Evolutionary conservation across 345 rosid species (phyloP).

Genomic region (Populus pruinosa): DNA sequence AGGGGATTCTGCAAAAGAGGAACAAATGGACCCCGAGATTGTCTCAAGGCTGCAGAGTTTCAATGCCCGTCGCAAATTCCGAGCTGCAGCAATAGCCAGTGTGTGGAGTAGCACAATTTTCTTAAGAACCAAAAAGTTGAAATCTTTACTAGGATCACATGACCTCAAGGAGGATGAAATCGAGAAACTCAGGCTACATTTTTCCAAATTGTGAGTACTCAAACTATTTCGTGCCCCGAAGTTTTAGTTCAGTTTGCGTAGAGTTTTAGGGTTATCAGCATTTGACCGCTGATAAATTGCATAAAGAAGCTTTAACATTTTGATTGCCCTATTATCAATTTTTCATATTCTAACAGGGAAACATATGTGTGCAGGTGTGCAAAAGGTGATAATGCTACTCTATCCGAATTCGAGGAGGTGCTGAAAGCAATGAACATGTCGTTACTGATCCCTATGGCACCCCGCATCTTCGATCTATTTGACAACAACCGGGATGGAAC

Average conservation of each 20-base stretch:
- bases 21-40: constrained; percentile 60
- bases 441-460: constrained; percentile 48
- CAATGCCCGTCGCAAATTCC: constrained; percentile 55
- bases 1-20: constrained; percentile 57
- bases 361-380: constrained; percentile 45
- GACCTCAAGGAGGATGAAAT: constrained; percentile 55
- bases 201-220: constrained; percentile 43
- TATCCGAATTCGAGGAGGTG: constrained; percentile 57
- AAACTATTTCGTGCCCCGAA: background rate
- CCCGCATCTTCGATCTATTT: constrained; percentile 57
- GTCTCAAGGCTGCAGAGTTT: constrained; percentile 52
- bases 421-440: constrained; percentile 67
- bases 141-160: constrained; percentile 45
- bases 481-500: constrained; percentile 68
- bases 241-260: background rate
- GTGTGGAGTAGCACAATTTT: constrained; percentile 54
- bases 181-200: constrained; percentile 43
- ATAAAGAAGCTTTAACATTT: background rate
- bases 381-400: constrained; percentile 57
- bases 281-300: too few species aligned
- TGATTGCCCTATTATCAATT: background rate
- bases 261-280: background rate
- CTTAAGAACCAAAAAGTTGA: constrained; percentile 56
- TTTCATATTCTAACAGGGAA: background rate
- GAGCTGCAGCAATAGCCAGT: constrained; percentile 63